Percentiles rank a stretch among this genome's conserved stretches.
Conservation (phyloP, 148 eudicot species). For the Chenopodium formosanum region DNA sequence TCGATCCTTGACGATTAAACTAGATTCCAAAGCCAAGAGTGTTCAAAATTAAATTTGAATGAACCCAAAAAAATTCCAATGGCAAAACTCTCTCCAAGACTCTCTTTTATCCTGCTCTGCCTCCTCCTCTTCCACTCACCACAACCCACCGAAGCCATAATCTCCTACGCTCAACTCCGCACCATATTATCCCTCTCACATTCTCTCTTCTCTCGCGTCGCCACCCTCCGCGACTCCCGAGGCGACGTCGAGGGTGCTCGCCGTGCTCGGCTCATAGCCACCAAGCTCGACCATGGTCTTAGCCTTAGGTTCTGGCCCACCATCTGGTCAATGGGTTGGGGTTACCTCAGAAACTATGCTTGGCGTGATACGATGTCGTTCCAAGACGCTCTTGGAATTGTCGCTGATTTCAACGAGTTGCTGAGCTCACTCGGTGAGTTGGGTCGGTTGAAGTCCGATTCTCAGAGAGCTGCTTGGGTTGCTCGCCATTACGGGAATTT, state of each 20-base stretch:
- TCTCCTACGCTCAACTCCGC: slow-evolving; percentile 41
- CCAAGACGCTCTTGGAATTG: slow-evolving; percentile 31
- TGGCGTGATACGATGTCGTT: slow-evolving; percentile 52
- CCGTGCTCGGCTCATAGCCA: slow-evolving; percentile 52
- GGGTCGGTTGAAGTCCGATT: slow-evolving; percentile 45
- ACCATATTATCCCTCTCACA: slow-evolving; percentile 65
- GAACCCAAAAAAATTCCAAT: not conserved
- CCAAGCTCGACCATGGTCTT: slow-evolving; percentile 39
- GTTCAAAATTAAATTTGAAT: too few relatives aligned
- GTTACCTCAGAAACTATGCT: slow-evolving; percentile 59
- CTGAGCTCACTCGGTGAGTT: slow-evolving; percentile 46
- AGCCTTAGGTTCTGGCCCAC: slow-evolving; percentile 47
- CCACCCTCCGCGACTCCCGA: slow-evolving; percentile 65
- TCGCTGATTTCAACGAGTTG: slow-evolving; percentile 59
- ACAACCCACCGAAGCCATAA: slow-evolving; percentile 20
- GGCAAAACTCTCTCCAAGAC: slow-evolving; percentile 19
- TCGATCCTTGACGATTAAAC: too few relatives aligned
- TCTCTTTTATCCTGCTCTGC: slow-evolving; percentile 20
- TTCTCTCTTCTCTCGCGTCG: slow-evolving; percentile 70
- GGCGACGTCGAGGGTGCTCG: slow-evolving; percentile 62
- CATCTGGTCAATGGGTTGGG: slow-evolving; percentile 56
- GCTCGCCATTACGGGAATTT: slow-evolving; percentile 45
- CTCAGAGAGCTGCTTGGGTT: slow-evolving; percentile 58
- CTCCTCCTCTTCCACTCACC: slow-evolving; percentile 24
- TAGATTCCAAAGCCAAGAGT: too few relatives aligned